These are phyloP conservation scores for Hymenochaete sp. DNA, from an alignment of 1,284 basidiomycete genomes.

Conservation along the genomic window DNA sequence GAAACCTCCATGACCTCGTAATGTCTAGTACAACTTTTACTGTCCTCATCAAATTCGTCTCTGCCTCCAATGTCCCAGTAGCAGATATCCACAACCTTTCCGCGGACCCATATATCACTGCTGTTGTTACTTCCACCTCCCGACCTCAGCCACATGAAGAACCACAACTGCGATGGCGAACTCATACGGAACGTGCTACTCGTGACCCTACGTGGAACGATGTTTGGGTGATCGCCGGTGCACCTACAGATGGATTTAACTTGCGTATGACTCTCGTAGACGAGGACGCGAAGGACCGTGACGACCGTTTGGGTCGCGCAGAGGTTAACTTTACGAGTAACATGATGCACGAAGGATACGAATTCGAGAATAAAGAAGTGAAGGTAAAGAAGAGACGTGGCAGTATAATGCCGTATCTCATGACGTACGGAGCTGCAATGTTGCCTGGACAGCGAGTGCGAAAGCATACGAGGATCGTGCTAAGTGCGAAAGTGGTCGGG, in stretches of 20 bases:
- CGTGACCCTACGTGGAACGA: constrained; percentile 34
- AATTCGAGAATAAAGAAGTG: constrained; percentile 23
- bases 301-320: constrained; percentile 37
- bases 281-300: constrained; percentile 35
- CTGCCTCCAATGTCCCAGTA: constrained; percentile 33
- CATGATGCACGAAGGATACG: constrained; percentile 21
- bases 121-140: constrained; percentile 23
- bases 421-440: constrained; percentile 26
- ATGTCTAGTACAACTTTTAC: constrained; percentile 25
- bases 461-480: constrained; percentile 24
- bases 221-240: constrained; percentile 36
- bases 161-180: constrained; percentile 31
- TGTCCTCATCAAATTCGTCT: constrained; percentile 35
- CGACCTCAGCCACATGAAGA: constrained; percentile 23
- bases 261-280: constrained; percentile 32
- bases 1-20: neutral
- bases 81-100: constrained; percentile 30
- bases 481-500: constrained; percentile 32
- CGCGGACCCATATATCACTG: constrained; percentile 36
- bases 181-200: constrained; percentile 30
- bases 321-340: constrained; percentile 20
- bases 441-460: constrained; percentile 22
- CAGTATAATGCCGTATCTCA: constrained; percentile 25
- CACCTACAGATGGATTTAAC: constrained; percentile 31
- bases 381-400: constrained; percentile 33